phyloP scores from a whole-genome alignment of 768 basidiomycete species.

The Tulasnella sp. region DNA sequence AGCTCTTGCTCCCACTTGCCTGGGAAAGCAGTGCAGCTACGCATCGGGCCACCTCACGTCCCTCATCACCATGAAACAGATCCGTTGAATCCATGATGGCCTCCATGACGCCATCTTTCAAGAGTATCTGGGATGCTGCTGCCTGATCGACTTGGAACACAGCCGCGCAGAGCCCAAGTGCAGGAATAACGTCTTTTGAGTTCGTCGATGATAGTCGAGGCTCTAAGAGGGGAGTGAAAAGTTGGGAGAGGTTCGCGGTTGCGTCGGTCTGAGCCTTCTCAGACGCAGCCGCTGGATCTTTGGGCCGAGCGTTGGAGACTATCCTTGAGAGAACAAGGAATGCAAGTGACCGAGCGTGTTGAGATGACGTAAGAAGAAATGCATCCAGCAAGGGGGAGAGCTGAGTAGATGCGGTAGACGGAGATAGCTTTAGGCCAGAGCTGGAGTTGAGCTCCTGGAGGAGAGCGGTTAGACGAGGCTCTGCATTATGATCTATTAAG shows the following conservation, averaged over 20 bases:
- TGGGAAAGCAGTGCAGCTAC: constrained; percentile 68
- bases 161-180: constrained; percentile 60
- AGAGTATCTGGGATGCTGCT: constrained; percentile 54
- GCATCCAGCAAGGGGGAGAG: neutral
- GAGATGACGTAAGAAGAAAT: neutral
- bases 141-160: constrained; percentile 75
- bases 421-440: constrained; percentile 1
- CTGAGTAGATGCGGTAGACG: neutral
- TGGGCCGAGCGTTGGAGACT: constrained; percentile 47
- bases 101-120: constrained; percentile 50
- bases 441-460: neutral
- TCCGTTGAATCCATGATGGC: constrained; percentile 62
- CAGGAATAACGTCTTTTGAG: constrained; percentile 36
- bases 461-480: neutral
- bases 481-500: no score
- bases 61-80: constrained; percentile 37
- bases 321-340: constrained; percentile 58
- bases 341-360: constrained; percentile 45
- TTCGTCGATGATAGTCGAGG: constrained; percentile 47
- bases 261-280: constrained; percentile 28
- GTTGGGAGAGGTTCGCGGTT: constrained; percentile 40
- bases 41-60: constrained; percentile 40
- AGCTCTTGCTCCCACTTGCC: constrained; percentile 63
- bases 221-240: constrained; percentile 43
- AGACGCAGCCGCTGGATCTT: constrained; percentile 21